A percentile compares a stretch with the other conserved stretches of the same genome.
Conservation (phyloP, 495 filamentous ascomycete species). For the Oleoguttula mirabilis region DNA sequence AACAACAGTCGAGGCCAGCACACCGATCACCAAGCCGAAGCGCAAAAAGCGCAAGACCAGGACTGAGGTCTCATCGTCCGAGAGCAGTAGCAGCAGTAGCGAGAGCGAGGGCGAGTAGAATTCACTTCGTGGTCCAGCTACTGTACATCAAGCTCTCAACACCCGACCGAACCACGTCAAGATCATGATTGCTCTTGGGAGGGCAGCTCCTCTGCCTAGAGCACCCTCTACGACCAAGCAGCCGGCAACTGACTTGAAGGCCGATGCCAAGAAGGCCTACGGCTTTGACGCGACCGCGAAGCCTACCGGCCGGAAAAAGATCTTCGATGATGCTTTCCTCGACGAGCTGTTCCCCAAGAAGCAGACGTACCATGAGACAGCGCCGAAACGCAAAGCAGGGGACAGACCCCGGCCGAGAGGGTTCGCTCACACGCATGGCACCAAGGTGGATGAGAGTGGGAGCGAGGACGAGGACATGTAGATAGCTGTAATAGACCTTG, state of each 20-base stretch:
- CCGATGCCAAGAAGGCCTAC: not conserved
- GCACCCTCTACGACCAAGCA: too few relatives aligned
- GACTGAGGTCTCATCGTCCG: conserved; percentile 10
- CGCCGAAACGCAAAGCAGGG: not conserved
- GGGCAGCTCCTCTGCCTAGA: too few relatives aligned
- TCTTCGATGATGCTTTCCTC: conserved; percentile 12
- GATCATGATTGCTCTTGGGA: too few relatives aligned
- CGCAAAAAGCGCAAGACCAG: conserved; percentile 15
- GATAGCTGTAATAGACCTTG: too few relatives aligned
- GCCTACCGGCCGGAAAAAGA: conserved; percentile 2
- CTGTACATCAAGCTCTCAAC: conserved; percentile 1
- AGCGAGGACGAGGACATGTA: too few relatives aligned
- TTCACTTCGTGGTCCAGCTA: conserved; percentile 4
- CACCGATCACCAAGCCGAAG: not conserved
- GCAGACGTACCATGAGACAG: conserved; percentile 1
- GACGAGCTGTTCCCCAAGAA: conserved; percentile 8
- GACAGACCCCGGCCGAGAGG: not conserved
- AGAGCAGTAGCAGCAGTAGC: conserved; percentile 3
- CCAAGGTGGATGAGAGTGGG: too few relatives aligned
- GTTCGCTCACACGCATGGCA: not conserved
- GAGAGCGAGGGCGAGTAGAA: conserved; percentile 6
- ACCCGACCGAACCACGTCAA: too few relatives aligned
- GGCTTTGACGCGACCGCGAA: not conserved
- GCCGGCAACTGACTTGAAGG: not conserved
- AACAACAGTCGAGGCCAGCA: not conserved